Base-by-base conservation (phyloP, 768 basidiomycete species). In the Serendipita sp. region DNA sequence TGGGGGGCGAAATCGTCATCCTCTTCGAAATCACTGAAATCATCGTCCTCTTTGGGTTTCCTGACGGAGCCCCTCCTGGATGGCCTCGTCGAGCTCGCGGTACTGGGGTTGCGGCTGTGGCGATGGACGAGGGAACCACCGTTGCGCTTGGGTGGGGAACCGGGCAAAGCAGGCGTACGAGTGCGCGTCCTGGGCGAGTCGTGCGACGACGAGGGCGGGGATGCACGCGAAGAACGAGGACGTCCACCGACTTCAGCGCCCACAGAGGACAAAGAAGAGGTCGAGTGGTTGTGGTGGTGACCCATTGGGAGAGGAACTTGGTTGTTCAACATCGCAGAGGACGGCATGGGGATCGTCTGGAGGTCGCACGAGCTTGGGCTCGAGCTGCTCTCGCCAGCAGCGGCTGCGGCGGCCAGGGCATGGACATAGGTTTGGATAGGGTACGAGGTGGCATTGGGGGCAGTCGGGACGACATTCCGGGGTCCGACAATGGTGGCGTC, bases 401-500 rank as follows among this genome's bases (percentile, higher is more conserved):
- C 56, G 10, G 56, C 56, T 11, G 56, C 56, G n/a, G 32, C 18
- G 48, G 48, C 48, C 18, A 60, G 30, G 30, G 48, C 48, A 2
- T 51, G 48, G 56, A 60, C 56, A 35, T n/a, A n/a, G 16, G 56
- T 23, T 23, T 60, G 56, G 28, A 38, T n/a, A 8, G 28, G 56
- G 56, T 60, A 60, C 56, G 36, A 32, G 11, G 28, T 36, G 34
- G 56, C 28, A 23, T 10, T 3, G 30, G 56, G 11, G 8, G 56
- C 56, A 30, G 56, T 36, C 56, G 56, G 56, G 56, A 60, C 34
- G 28, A 35, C 56, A n/a, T 60, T 60, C 56, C 56, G 56, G 56
- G 56, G 56, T 60, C 56, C 56, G 10, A 60, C 56, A 60, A 60
- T 60, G 8, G 56, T 60, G 56, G 56, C 56, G 56, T 60, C 56